A percentile compares a stretch with the other conserved stretches of the same genome.
Conservation (phyloP, 2,329 filamentous ascomycete genomes). For the Dactylellina cionopaga region DNA sequence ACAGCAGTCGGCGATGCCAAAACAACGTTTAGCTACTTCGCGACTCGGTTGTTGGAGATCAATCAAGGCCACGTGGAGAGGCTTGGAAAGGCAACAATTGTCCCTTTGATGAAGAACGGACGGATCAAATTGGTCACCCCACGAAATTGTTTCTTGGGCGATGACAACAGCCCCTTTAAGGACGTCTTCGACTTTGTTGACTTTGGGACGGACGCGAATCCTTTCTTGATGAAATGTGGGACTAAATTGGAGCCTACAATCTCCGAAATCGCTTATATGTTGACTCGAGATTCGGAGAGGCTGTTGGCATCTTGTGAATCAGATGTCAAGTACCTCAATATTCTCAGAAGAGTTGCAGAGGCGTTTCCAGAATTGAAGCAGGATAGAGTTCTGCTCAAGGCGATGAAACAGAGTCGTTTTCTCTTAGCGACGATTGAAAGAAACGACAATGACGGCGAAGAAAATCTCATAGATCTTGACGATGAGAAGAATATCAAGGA, state of each 20-base stretch:
- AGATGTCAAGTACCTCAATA: constrained; percentile 81
- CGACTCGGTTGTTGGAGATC: constrained; percentile 78
- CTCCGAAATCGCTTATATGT: constrained; percentile 80
- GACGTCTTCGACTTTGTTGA: constrained; percentile 98
- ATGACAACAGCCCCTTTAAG: constrained; percentile 73
- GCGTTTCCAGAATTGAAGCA: constrained; percentile 75
- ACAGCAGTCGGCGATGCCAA: constrained; percentile 73
- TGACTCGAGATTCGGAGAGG: constrained; percentile 83
- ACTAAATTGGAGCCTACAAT: constrained; percentile 92
- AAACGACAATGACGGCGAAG: constrained; percentile 58
- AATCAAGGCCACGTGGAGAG: constrained; percentile 69
- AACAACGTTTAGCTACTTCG: constrained; percentile 83
- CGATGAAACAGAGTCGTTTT: constrained; percentile 79
- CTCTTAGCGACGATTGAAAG: constrained; percentile 83
- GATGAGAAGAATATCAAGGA: constrained; percentile 75
- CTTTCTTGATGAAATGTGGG: constrained; percentile 86
- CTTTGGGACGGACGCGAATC: constrained; percentile 86
- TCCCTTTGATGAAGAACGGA: constrained; percentile 69
- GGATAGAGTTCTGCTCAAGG: constrained; percentile 79
- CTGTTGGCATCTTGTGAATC: constrained; percentile 79
- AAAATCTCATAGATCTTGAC: constrained; percentile 67
- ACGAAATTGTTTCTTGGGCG: constrained; percentile 80
- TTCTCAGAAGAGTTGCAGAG: constrained; percentile 83
- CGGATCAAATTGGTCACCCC: constrained; percentile 71
- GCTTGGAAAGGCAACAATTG: constrained; percentile 73